A percentile compares a stretch with the other conserved stretches of the same genome.
Evolutionary conservation across 2,329 filamentous ascomycete genomes (phyloP).

Genomic region (Fonsecaea nubica): DNA sequence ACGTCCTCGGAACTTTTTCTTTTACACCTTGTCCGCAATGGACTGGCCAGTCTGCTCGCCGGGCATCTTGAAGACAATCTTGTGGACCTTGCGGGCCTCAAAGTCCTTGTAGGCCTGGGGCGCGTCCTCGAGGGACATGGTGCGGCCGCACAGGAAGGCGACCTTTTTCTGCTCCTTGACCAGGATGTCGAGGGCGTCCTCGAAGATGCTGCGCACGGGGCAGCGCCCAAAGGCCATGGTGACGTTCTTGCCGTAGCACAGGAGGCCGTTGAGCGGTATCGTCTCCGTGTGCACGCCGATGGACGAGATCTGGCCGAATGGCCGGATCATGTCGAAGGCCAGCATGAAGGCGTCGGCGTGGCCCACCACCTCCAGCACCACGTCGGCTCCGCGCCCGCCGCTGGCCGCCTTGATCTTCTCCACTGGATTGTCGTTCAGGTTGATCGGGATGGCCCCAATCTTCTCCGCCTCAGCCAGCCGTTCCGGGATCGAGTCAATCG

Average conservation of each 20-base stretch:
- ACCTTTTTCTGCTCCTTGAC: constrained; percentile 41
- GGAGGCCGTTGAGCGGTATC: constrained; percentile 34
- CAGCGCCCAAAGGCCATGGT: constrained; percentile 41
- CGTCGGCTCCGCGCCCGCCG: constrained; percentile 73
- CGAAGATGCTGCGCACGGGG: constrained; percentile 40
- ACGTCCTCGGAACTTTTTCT: not conserved
- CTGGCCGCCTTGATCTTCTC: constrained; percentile 66
- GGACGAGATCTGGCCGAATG: constrained; percentile 39
- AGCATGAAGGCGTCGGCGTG: constrained; percentile 40
- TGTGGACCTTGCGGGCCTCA: constrained; percentile 38
- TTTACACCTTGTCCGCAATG: constrained; percentile 50
- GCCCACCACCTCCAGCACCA: constrained; percentile 40
- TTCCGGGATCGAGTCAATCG: constrained; percentile 68
- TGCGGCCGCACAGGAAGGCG: constrained; percentile 39
- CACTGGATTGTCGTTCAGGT: constrained; percentile 64
- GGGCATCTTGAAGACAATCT: constrained; percentile 38
- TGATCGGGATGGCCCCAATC: constrained; percentile 67
- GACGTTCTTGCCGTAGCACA: constrained; percentile 41
- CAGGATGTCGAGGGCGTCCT: constrained; percentile 37
- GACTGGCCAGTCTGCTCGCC: constrained; percentile 31
- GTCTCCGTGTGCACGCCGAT: constrained; percentile 41
- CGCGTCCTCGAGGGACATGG: constrained; percentile 40
- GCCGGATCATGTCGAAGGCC: constrained; percentile 40
- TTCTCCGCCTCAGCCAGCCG: constrained; percentile 65
- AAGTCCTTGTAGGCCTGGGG: constrained; percentile 41